phyloP scores from a whole-genome alignment of 2,329 filamentous ascomycete species.

The Tolypocladium guangdongense region DNA sequence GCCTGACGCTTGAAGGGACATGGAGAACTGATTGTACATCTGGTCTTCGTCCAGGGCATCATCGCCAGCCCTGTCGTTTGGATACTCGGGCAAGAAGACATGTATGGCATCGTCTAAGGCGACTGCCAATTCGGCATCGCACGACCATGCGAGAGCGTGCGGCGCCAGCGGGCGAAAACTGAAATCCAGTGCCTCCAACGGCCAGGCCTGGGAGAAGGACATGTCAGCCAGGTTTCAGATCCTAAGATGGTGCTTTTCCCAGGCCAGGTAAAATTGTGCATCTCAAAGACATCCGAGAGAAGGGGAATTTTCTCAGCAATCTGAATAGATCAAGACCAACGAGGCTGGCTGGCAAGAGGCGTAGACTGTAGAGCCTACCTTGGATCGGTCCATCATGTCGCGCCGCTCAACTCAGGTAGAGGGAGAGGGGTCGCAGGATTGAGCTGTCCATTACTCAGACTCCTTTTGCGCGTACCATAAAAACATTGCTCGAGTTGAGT shows the following conservation, averaged over 20 bases:
- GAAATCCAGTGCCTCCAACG: conserved; percentile 34
- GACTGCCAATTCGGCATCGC: conserved; percentile 45
- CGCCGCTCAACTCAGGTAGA: background rate
- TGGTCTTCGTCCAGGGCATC: conserved; percentile 15
- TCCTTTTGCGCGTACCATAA: background rate
- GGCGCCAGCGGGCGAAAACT: conserved; percentile 31
- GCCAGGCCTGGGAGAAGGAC: conserved; percentile 24
- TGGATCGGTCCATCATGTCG: conserved; percentile 10
- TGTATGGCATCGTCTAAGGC: conserved; percentile 44
- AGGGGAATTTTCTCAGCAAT: background rate
- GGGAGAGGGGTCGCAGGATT: background rate
- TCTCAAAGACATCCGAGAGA: conserved; percentile 3
- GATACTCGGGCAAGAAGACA: conserved; percentile 38
- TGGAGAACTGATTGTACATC: conserved; percentile 20
- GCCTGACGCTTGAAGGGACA: conserved; percentile 20
- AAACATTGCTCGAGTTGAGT: background rate
- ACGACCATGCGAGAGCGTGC: conserved; percentile 39
- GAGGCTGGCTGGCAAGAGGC: background rate
- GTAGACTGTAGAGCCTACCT: conserved; percentile 5
- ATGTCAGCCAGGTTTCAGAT: conserved; percentile 1
- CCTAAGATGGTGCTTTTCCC: background rate
- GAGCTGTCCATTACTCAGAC: background rate
- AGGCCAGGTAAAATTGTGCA: background rate
- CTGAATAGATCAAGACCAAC: background rate
- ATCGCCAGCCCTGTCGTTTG: conserved; percentile 12